These are phyloP conservation scores for Plasmodium chabaudi DNA, from an alignment of 169 alveolate species.

Conservation along the genomic window DNA sequence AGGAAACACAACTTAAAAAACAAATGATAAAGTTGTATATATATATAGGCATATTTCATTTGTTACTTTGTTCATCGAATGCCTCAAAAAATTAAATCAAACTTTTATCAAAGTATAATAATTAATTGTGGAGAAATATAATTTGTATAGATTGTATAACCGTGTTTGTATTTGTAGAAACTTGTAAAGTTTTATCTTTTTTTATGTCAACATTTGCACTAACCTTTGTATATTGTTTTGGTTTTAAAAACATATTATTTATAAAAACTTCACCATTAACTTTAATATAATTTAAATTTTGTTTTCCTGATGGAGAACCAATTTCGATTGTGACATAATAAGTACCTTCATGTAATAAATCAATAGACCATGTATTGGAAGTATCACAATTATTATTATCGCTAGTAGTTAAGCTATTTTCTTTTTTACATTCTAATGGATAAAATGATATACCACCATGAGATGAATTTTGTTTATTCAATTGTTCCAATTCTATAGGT, in stretches of 20 bases:
- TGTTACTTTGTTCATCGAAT: too few relatives aligned
- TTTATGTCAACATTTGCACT: slow-evolving; percentile 29
- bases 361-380: slow-evolving; percentile 75
- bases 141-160: slow-evolving; percentile 71
- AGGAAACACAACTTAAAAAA: too few relatives aligned
- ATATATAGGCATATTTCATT: not conserved
- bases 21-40: not conserved
- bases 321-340: slow-evolving; percentile 68
- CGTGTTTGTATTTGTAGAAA: slow-evolving; percentile 71
- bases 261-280: slow-evolving; percentile 59
- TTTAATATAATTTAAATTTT: slow-evolving; percentile 67
- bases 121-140: slow-evolving; percentile 42
- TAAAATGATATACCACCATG: slow-evolving; percentile 71
- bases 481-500: slow-evolving; percentile 24
- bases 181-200: slow-evolving; percentile 34
- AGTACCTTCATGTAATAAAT: slow-evolving; percentile 53
- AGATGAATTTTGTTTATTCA: slow-evolving; percentile 48
- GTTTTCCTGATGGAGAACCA: slow-evolving; percentile 76
- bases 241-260: slow-evolving; percentile 67
- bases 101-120: not conserved
- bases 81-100: too few relatives aligned
- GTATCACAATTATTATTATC: slow-evolving; percentile 47
- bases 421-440: slow-evolving; percentile 53
- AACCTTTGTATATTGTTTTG: slow-evolving; percentile 70
- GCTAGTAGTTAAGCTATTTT: not conserved